Percentiles rank a stretch among this genome's conserved stretches.
These are phyloP conservation scores for Lasiosphaeria hispida DNA, from an alignment of 495 filamentous ascomycete genomes.

Conservation along the genomic window DNA sequence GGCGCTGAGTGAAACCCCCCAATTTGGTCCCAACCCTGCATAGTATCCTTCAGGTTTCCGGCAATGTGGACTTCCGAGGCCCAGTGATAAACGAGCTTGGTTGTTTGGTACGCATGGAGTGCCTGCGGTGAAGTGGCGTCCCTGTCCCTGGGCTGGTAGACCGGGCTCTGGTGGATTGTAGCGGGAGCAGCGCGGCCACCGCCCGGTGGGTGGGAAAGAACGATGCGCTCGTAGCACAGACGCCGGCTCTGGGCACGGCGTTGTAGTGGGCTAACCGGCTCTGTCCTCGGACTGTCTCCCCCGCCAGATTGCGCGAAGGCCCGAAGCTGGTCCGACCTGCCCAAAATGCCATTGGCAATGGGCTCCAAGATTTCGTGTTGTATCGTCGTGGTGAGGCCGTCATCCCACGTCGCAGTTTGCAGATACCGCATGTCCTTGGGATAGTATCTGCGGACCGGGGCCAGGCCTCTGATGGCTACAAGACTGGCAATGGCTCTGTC, in stretches of 20 bases:
- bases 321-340: not conserved
- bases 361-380: constrained; percentile 11
- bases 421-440: not conserved
- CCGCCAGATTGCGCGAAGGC: not conserved
- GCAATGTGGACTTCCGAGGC: no score
- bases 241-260: not conserved
- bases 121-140: no score
- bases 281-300: not conserved
- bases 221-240: not conserved
- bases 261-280: not conserved
- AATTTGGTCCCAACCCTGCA: no score
- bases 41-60: no score
- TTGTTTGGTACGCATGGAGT: no score
- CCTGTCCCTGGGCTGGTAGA: no score
- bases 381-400: not conserved
- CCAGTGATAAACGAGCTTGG: no score
- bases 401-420: constrained; percentile 4
- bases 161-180: no score
- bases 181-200: not conserved
- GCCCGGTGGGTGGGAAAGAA: no score
- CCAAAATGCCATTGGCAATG: not conserved
- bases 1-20: no score
- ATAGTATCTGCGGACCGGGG: constrained; percentile 1
- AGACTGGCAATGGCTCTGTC: not conserved
- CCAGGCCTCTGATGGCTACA: not conserved